phyloP scores from a whole-genome alignment of 129 eudicot species.

The Scalesia atractyloides region DNA sequence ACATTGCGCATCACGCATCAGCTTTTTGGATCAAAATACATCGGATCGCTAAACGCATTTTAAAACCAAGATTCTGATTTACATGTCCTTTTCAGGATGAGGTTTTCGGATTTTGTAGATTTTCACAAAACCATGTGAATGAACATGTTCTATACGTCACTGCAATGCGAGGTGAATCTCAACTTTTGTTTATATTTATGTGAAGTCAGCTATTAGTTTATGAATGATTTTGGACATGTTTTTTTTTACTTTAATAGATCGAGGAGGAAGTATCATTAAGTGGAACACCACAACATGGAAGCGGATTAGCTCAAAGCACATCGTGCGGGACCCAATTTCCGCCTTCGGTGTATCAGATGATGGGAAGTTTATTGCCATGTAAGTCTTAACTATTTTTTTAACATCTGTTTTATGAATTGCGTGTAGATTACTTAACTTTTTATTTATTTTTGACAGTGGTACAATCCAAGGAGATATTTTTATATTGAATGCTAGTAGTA shows the following conservation, averaged over 20 bases:
- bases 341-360: constrained; percentile 80
- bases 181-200: background rate
- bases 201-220: background rate
- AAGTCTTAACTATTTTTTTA: constrained; percentile 23
- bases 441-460: constrained; percentile 52
- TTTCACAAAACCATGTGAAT: constrained; percentile 51
- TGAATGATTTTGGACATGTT: constrained; percentile 1
- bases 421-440: background rate
- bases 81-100: constrained; percentile 61
- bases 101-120: constrained; percentile 75
- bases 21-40: too few relatives aligned
- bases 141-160: constrained; percentile 66
- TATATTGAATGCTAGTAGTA: constrained; percentile 50
- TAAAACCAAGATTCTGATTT: too few relatives aligned
- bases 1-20: too few relatives aligned
- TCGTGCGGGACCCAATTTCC: constrained; percentile 67
- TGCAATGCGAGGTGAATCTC: constrained; percentile 62
- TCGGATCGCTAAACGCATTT: too few relatives aligned
- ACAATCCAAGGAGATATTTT: constrained; percentile 69
- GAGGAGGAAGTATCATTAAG: constrained; percentile 72
- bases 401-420: background rate
- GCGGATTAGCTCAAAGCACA: constrained; percentile 58
- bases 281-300: constrained; percentile 78
- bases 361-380: constrained; percentile 88
- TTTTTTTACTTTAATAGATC: constrained; percentile 45